These are phyloP conservation scores for Tulasnella sp. DNA, from an alignment of 768 basidiomycete genomes.

Conservation along the genomic window DNA sequence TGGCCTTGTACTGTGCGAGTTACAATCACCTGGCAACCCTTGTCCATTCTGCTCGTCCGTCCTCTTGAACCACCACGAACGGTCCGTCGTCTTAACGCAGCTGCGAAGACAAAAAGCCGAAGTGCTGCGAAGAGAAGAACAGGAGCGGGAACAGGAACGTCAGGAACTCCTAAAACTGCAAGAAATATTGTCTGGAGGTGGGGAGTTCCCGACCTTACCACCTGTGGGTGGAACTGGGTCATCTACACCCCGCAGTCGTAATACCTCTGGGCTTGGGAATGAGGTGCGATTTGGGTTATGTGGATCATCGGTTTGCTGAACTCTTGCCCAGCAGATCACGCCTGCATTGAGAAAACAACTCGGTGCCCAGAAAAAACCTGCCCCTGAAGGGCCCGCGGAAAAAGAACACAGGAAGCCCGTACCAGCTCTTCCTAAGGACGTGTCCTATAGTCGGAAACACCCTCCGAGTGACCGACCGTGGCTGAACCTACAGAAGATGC, in stretches of 20 bases:
- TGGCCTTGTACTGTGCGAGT: slow-evolving; percentile 26
- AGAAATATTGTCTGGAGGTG: background rate
- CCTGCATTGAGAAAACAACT: too few species aligned
- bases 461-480: too few species aligned
- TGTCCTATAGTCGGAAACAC: too few species aligned
- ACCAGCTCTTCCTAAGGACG: too few species aligned
- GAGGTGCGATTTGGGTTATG: too few species aligned
- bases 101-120: background rate
- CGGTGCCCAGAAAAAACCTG: too few species aligned
- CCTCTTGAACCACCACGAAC: slow-evolving; percentile 8
- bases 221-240: background rate
- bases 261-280: too few species aligned
- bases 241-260: background rate
- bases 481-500: too few species aligned
- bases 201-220: slow-evolving; percentile 8
- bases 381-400: too few species aligned
- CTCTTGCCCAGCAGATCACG: too few species aligned
- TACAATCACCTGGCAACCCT: slow-evolving; percentile 26
- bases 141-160: slow-evolving; percentile 3
- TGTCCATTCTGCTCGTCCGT: slow-evolving; percentile 26
- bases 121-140: slow-evolving; percentile 11
- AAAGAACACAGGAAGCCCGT: too few species aligned
- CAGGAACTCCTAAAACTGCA: background rate
- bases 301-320: too few species aligned
- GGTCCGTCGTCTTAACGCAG: slow-evolving; percentile 1